Evolutionary conservation across 202 grass and related monocot species (phyloP), one percentile per base, ranked within the genome.

Genomic region (Setaria italica): DNA sequence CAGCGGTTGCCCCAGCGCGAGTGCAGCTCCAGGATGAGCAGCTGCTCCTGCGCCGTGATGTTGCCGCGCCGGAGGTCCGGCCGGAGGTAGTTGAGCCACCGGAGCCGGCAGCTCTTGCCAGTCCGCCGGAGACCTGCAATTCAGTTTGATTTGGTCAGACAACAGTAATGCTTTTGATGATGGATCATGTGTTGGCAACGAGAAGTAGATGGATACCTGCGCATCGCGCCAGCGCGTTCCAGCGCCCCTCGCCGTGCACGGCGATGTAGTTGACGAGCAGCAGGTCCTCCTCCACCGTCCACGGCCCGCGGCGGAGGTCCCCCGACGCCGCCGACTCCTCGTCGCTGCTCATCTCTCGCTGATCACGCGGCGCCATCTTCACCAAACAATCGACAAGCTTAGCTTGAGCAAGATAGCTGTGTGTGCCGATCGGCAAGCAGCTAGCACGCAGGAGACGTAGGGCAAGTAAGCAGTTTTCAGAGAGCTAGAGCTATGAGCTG

Each of bases 41-140:
- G 91, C 74, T 99, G 97, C 90, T 99, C 97, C 89, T 92, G 63
- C 19, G 90, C 87, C 71, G 94, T 97, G 68, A 99, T 91, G 92
- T 88, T 94, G 65, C 97, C 97, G 0, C 94, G 87, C 41, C 97
- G 83, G 7, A 99, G 79, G 74, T 96, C 97, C 0, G 97, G 97
- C 0, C 97, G 90, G 8, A 99, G 90, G 73, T 99, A 99, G 90
- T 99, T 99, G 9, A 99, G 92, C 97, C 94, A 99, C 11, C 97
- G 89, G 0, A 96, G 91, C 0, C 97, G 86, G 81, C 97, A 99
- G 79, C 97, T 99, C 90, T 99, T 99, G 2, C 97, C 97, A 0
- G 97, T 99, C 47, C 97, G 88, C 20, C 66, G 85, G 37, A 99
- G 77, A 11, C 97, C 97, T 97, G 59, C 4, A 11, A 6, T 16